phyloP scores from a whole-genome alignment of 1,139 yeast species.

The Geotrichum phurueaensis region DNA sequence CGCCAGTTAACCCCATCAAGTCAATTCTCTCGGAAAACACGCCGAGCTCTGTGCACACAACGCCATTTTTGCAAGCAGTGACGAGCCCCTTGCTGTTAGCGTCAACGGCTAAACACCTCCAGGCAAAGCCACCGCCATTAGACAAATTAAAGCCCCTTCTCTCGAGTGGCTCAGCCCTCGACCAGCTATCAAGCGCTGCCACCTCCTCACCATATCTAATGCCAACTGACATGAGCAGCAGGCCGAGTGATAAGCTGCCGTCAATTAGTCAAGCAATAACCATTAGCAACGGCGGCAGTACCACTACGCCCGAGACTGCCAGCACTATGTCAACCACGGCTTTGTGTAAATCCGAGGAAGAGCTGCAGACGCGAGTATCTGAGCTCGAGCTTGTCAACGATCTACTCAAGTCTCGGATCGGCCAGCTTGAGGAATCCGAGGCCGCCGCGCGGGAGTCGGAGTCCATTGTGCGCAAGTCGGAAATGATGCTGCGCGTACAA shows the following conservation, averaged over 20 bases:
- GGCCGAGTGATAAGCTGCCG: not conserved
- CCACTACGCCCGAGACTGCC: slow-evolving; percentile 3
- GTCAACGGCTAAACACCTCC: not conserved
- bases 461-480: slow-evolving; percentile 22
- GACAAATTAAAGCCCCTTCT: not conserved
- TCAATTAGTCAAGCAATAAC: not conserved
- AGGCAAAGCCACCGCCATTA: not conserved
- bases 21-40: slow-evolving; percentile 1
- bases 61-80: slow-evolving; percentile 13
- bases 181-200: slow-evolving; percentile 27
- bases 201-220: slow-evolving; percentile 26
- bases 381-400: slow-evolving; percentile 89
- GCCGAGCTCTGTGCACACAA: not conserved
- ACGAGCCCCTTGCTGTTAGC: slow-evolving; percentile 21
- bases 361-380: slow-evolving; percentile 36
- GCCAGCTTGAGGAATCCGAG: slow-evolving; percentile 60
- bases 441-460: slow-evolving; percentile 35
- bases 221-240: slow-evolving; percentile 2
- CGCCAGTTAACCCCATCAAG: slow-evolving; percentile 2
- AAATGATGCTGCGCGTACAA: slow-evolving; percentile 19
- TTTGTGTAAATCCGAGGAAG: slow-evolving; percentile 13
- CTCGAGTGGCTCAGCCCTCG: slow-evolving; percentile 19
- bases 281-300: slow-evolving; percentile 1
- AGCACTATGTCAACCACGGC: slow-evolving; percentile 8
- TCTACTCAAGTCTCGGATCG: slow-evolving; percentile 70